A percentile compares a stretch with the other conserved stretches of the same genome.
These are phyloP conservation scores for Sugiyamaella pinicola DNA, from an alignment of 1,139 yeast species.

Conservation along the genomic window DNA sequence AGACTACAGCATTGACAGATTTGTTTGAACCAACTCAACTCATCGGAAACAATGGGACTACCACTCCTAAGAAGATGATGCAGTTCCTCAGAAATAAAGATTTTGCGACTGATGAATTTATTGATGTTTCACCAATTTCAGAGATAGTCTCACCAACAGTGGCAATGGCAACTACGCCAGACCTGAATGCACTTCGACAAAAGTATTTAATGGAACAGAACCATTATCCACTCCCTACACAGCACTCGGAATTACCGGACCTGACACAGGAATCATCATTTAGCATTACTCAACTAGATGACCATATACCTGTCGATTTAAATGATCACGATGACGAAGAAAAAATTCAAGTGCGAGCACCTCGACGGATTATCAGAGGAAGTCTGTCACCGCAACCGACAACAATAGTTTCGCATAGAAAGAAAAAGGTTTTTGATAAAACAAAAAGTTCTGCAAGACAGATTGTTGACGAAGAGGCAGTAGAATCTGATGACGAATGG, in stretches of 20 bases:
- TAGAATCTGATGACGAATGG: constrained; percentile 97
- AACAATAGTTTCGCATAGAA: background rate
- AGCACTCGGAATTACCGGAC: constrained; percentile 19
- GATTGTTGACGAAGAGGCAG: constrained; percentile 85
- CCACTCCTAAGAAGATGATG: constrained; percentile 21
- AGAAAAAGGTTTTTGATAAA: constrained; percentile 42
- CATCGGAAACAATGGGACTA: background rate
- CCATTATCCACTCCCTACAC: constrained; percentile 20
- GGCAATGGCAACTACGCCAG: constrained; percentile 10
- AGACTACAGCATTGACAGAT: constrained; percentile 6
- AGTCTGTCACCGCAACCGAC: background rate
- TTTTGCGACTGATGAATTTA: background rate
- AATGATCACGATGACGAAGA: background rate
- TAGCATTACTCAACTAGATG: constrained; percentile 2
- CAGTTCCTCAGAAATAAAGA: constrained; percentile 11
- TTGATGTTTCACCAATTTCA: background rate
- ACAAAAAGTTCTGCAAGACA: constrained; percentile 54
- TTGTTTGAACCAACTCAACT: constrained; percentile 24
- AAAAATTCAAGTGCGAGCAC: background rate
- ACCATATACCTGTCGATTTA: background rate
- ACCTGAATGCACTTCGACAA: constrained; percentile 16
- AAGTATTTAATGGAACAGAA: constrained; percentile 19
- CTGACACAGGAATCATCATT: constrained; percentile 7
- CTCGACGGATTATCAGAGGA: background rate
- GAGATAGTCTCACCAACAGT: background rate